These are phyloP conservation scores for Neurospora hispaniola DNA, from an alignment of 495 filamentous ascomycete genomes.

Conservation along the genomic window DNA sequence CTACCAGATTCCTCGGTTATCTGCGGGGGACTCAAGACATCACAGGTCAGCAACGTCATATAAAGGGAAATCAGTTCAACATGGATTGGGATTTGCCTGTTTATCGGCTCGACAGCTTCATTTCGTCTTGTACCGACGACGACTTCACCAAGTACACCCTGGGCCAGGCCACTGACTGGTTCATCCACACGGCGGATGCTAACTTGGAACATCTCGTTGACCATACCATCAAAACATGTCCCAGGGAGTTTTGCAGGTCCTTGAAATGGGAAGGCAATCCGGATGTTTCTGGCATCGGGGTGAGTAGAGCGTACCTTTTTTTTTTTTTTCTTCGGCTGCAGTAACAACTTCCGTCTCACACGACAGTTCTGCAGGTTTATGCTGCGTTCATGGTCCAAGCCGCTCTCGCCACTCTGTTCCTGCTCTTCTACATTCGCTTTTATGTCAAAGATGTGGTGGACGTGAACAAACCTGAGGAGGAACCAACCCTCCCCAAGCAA, in stretches of 20 bases:
- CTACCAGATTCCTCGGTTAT: background rate
- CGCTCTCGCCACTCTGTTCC: background rate
- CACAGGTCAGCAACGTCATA: background rate
- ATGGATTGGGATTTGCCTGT: background rate
- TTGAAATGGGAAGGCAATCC: background rate
- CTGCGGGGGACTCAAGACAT: background rate
- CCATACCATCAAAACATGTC: background rate
- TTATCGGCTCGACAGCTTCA: background rate
- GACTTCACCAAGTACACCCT: background rate
- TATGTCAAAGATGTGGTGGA: background rate
- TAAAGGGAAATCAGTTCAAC: background rate
- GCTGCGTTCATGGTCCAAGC: background rate
- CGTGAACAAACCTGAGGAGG: background rate
- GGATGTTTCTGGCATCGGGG: background rate
- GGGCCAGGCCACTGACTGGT: background rate
- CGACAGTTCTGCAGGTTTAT: background rate
- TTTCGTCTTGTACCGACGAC: background rate
- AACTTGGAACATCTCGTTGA: background rate
- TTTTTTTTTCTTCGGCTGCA: background rate
- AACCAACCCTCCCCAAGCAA: background rate
- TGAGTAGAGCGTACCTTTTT: background rate
- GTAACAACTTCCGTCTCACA: background rate
- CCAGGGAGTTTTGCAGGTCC: background rate
- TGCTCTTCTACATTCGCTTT: background rate
- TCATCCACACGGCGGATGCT: background rate